Conservation (phyloP, 805 yeast species). For the Metschnikowia reukaufii region DNA sequence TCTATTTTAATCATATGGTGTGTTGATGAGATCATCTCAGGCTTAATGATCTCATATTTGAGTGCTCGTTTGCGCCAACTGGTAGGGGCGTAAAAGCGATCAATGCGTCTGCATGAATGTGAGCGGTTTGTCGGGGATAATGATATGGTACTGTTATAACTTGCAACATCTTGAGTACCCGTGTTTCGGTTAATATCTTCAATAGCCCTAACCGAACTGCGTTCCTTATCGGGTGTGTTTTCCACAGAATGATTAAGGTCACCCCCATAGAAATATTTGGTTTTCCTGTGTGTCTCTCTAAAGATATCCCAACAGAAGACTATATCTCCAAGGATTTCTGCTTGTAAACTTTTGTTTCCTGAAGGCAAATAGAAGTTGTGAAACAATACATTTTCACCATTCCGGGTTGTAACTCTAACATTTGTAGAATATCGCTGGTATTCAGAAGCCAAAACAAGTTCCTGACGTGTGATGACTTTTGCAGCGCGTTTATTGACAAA, state of each 20-base stretch:
- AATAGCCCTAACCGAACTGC: background rate
- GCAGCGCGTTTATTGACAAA: background rate
- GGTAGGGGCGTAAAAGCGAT: background rate
- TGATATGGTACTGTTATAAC: background rate
- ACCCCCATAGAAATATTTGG: background rate
- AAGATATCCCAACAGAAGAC: background rate
- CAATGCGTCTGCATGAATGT: background rate
- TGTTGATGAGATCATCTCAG: background rate
- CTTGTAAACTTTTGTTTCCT: background rate
- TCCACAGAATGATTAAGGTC: background rate
- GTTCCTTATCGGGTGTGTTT: background rate
- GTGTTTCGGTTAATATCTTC: background rate
- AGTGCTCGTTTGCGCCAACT: background rate
- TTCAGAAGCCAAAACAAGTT: background rate
- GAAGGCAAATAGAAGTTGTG: background rate
- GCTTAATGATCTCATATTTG: background rate
- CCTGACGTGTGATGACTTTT: background rate
- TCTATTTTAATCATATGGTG: background rate
- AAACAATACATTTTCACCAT: background rate
- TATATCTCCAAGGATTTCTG: background rate
- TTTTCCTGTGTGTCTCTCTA: background rate
- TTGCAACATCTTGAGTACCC: background rate
- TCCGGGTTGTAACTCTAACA: background rate
- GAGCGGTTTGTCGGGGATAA: background rate
- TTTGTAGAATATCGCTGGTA: background rate